A percentile compares a stretch with the other conserved stretches of the same genome.
These are phyloP conservation scores for Arthrobotrys pseudoclavata DNA, from an alignment of 2,329 filamentous ascomycete species.

Conservation along the genomic window DNA sequence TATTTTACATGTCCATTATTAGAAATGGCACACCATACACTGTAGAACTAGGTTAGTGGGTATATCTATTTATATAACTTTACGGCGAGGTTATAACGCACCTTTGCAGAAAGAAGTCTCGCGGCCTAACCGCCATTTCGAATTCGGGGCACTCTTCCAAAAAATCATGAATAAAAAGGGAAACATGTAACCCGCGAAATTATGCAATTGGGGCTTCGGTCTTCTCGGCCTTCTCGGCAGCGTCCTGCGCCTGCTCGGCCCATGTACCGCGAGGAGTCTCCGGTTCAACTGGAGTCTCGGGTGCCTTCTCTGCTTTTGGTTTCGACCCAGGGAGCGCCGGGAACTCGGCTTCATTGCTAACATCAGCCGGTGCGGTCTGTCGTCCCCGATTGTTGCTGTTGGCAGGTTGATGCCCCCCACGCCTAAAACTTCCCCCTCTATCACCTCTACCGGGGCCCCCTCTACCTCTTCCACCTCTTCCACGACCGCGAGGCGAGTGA, in stretches of 20 bases:
- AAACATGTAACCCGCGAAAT: background rate
- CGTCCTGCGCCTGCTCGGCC: constrained; percentile 58
- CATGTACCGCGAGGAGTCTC: constrained; percentile 53
- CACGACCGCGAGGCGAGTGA: constrained; percentile 33
- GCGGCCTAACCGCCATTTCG: background rate
- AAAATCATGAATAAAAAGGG: background rate
- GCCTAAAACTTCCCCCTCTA: constrained; percentile 61
- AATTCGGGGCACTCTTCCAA: background rate
- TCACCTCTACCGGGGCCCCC: constrained; percentile 60
- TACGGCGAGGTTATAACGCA: background rate
- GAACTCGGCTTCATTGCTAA: constrained; percentile 57
- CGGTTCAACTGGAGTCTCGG: constrained; percentile 51
- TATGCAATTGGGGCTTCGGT: constrained; percentile 10
- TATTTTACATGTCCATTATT: background rate
- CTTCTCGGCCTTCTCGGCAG: constrained; percentile 53
- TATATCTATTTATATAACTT: background rate
- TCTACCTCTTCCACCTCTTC: constrained; percentile 62
- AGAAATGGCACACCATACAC: background rate
- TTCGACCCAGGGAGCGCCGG: constrained; percentile 55
- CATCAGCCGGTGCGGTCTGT: constrained; percentile 38
- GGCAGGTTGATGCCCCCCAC: constrained; percentile 41
- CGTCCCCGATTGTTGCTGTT: background rate
- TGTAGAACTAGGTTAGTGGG: background rate
- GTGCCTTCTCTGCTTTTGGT: constrained; percentile 32
- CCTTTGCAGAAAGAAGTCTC: background rate